A percentile compares a stretch with the other conserved stretches of the same genome.
phyloP scores from a whole-genome alignment of 2,329 filamentous ascomycete species.

The Nakataea oryzae region DNA sequence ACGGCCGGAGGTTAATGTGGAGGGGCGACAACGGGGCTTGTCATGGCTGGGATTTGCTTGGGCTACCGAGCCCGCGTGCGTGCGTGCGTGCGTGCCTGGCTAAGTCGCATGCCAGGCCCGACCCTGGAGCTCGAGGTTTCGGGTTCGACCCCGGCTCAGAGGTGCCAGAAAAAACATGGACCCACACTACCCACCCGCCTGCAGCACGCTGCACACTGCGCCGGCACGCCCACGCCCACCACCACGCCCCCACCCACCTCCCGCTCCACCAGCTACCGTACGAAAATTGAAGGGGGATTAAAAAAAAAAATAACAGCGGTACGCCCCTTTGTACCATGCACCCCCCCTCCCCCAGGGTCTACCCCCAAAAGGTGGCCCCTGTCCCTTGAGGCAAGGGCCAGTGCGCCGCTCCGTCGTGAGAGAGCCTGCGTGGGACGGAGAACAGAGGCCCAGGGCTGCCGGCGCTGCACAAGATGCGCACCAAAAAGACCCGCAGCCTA shows the following conservation, averaged over 20 bases:
- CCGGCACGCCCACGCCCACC: too few species aligned
- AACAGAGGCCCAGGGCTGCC: background rate
- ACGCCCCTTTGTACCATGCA: background rate
- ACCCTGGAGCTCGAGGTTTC: slow-evolving; percentile 12
- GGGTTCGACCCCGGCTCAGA: slow-evolving; percentile 5
- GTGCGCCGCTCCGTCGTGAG: background rate
- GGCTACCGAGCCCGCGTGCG: background rate
- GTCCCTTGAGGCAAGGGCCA: background rate
- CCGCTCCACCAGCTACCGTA: background rate
- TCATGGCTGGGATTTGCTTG: background rate
- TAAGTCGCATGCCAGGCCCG: slow-evolving; percentile 14
- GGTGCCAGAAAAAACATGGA: background rate
- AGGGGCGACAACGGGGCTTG: slow-evolving; percentile 3
- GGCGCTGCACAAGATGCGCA: background rate
- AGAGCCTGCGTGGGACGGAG: background rate
- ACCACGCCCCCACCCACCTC: background rate
- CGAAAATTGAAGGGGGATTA: background rate
- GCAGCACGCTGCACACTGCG: too few species aligned
- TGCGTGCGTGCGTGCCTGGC: slow-evolving; percentile 7
- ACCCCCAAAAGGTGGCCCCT: background rate
- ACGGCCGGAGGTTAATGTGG: background rate
- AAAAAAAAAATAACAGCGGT: background rate
- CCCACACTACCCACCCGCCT: background rate
- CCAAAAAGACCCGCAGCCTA: background rate
- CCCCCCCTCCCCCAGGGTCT: too few species aligned